Evolutionary conservation across 305 asterid species (phyloP).

Genomic region (Petunia hybrid): DNA sequence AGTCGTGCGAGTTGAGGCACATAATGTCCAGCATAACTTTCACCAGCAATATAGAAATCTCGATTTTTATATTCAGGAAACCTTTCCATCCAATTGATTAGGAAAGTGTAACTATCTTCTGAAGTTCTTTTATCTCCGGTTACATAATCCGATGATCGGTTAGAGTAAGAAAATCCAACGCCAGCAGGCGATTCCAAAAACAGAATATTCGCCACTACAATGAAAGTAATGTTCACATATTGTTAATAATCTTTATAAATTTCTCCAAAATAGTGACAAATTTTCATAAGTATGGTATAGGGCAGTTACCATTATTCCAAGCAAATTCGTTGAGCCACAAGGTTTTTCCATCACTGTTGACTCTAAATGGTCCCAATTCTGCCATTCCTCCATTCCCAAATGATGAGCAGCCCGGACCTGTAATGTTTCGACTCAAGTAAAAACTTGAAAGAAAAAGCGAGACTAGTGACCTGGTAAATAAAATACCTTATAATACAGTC

Average conservation of each 20-base stretch:
- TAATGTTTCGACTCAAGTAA: neutral
- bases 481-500: neutral
- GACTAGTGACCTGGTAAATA: neutral
- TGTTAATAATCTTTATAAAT: too few relatives aligned
- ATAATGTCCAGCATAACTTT: conserved; percentile 71
- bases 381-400: conserved; percentile 50
- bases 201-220: conserved; percentile 62
- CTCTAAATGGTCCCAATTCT: conserved; percentile 55
- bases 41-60: conserved; percentile 64
- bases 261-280: neutral
- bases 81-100: conserved; percentile 66
- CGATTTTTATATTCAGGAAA: conserved; percentile 68
- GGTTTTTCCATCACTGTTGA: conserved; percentile 51
- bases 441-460: too few relatives aligned
- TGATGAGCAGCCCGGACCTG: conserved; percentile 57
- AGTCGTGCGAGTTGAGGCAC: conserved; percentile 64
- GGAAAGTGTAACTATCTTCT: conserved; percentile 52
- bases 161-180: conserved; percentile 73
- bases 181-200: conserved; percentile 76
- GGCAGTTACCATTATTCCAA: conserved; percentile 54
- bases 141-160: conserved; percentile 50
- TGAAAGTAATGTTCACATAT: too few relatives aligned
- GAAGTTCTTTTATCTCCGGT: conserved; percentile 56
- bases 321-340: conserved; percentile 51
- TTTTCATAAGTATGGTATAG: neutral